A percentile compares a stretch with the other conserved stretches of the same genome.
Conservation (phyloP, 768 basidiomycete genomes). For the Agrocybe praecox region DNA sequence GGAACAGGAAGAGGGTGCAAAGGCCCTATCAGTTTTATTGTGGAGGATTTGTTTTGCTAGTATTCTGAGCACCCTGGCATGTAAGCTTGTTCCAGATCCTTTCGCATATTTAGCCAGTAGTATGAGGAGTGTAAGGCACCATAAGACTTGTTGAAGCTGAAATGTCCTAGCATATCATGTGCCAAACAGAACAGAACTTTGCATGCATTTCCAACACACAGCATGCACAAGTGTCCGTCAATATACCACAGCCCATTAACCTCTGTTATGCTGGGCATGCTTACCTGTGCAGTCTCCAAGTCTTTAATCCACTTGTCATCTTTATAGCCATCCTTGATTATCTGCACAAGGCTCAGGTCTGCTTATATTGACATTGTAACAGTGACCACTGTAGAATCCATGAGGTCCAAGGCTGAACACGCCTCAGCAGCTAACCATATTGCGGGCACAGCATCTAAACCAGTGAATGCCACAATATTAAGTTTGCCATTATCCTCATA, state of each 20-base stretch:
- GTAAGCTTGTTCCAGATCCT: constrained; percentile 26
- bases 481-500: no score
- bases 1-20: constrained; percentile 42
- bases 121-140: constrained; percentile 18
- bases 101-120: constrained; percentile 25
- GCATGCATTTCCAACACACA: constrained; percentile 22
- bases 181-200: constrained; percentile 5
- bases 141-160: constrained; percentile 12
- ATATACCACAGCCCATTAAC: constrained; percentile 25
- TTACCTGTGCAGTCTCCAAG: neutral
- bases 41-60: constrained; percentile 34
- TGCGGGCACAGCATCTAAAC: no score
- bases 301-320: neutral
- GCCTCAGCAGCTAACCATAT: no score
- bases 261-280: constrained; percentile 13
- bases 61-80: constrained; percentile 32
- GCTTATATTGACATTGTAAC: no score
- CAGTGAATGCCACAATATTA: no score
- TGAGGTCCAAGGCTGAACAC: no score
- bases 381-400: no score
- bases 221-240: constrained; percentile 29
- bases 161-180: constrained; percentile 10
- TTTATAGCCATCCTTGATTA: neutral
- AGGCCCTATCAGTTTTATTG: constrained; percentile 15
- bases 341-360: no score